phyloP scores from a whole-genome alignment of 768 basidiomycete species.

The Hypsizygus marmoreus region DNA sequence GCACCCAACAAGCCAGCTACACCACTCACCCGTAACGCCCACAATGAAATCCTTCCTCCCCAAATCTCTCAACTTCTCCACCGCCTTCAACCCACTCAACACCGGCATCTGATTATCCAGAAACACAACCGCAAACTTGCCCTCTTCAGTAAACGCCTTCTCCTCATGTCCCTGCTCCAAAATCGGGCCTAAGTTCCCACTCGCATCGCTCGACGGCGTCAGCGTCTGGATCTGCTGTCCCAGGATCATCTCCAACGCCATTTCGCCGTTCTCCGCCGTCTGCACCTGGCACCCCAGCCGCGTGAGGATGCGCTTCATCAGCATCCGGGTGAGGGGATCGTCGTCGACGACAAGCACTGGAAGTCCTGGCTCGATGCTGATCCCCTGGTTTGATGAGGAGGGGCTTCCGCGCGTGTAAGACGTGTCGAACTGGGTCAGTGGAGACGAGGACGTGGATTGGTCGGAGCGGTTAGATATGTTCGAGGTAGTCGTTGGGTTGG shows the following conservation, averaged over 20 bases:
- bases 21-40: slow-evolving; percentile 71
- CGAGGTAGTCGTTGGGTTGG: slow-evolving; percentile 21
- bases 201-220: slow-evolving; percentile 43
- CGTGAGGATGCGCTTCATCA: slow-evolving; percentile 81
- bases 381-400: slow-evolving; percentile 34
- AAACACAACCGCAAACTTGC: slow-evolving; percentile 50
- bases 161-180: slow-evolving; percentile 33
- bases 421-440: slow-evolving; percentile 40
- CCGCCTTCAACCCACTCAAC: slow-evolving; percentile 71
- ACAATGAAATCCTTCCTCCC: slow-evolving; percentile 80
- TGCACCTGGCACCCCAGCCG: slow-evolving; percentile 78
- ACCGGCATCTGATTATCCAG: slow-evolving; percentile 84
- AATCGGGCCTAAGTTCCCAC: slow-evolving; percentile 36
- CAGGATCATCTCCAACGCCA: slow-evolving; percentile 73
- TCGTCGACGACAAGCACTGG: slow-evolving; percentile 83
- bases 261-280: slow-evolving; percentile 82
- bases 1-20: too few relatives aligned
- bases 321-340: slow-evolving; percentile 73
- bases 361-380: slow-evolving; percentile 52
- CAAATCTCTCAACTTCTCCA: slow-evolving; percentile 62
- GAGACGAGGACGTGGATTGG: slow-evolving; percentile 25
- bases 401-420: slow-evolving; percentile 40
- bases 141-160: slow-evolving; percentile 26
- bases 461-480: slow-evolving; percentile 25
- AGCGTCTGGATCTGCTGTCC: slow-evolving; percentile 32